Conservation (phyloP, 2,329 filamentous ascomycete genomes). For the Bimuria novae-zelandiae region DNA sequence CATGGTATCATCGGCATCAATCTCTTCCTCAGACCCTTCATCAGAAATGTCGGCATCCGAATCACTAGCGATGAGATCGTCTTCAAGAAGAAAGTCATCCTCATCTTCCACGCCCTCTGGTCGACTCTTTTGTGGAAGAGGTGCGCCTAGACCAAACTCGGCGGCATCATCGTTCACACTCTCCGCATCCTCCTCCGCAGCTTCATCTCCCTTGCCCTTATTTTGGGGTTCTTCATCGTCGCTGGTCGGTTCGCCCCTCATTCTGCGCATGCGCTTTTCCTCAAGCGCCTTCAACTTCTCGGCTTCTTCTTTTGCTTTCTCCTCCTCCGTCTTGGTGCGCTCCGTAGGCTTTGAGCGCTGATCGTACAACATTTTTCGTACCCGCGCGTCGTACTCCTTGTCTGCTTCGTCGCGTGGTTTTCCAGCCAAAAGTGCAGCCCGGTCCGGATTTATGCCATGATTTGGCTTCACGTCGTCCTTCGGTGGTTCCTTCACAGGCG, state of each 20-base stretch:
- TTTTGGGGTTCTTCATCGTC: slow-evolving; percentile 66
- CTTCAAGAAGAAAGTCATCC: slow-evolving; percentile 90
- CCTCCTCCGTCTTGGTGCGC: slow-evolving; percentile 71
- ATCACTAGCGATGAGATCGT: slow-evolving; percentile 82
- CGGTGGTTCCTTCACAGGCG: slow-evolving; percentile 47
- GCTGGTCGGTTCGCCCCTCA: slow-evolving; percentile 81
- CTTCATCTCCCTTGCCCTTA: slow-evolving; percentile 33
- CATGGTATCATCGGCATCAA: slow-evolving; percentile 43
- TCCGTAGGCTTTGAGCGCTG: slow-evolving; percentile 83
- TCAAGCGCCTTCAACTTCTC: slow-evolving; percentile 79
- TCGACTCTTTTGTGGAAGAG: slow-evolving; percentile 52
- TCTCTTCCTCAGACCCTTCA: slow-evolving; percentile 33
- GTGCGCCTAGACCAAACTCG: slow-evolving; percentile 65
- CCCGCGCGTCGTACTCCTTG: slow-evolving; percentile 82
- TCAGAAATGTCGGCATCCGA: slow-evolving; percentile 57
- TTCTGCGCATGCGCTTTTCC: slow-evolving; percentile 78
- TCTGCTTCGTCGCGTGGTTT: slow-evolving; percentile 71
- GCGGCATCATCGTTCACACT: slow-evolving; percentile 60
- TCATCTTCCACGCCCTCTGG: slow-evolving; percentile 73
- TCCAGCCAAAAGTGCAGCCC: slow-evolving; percentile 63
- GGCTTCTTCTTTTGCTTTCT: slow-evolving; percentile 69
- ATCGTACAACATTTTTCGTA: slow-evolving; percentile 83
- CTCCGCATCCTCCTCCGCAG: slow-evolving; percentile 44
- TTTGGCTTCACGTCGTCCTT: slow-evolving; percentile 45
- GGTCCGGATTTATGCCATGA: slow-evolving; percentile 62